These are phyloP conservation scores for Domatiomyces catenatus DNA, from an alignment of 2,329 filamentous ascomycete genomes.

Conservation along the genomic window DNA sequence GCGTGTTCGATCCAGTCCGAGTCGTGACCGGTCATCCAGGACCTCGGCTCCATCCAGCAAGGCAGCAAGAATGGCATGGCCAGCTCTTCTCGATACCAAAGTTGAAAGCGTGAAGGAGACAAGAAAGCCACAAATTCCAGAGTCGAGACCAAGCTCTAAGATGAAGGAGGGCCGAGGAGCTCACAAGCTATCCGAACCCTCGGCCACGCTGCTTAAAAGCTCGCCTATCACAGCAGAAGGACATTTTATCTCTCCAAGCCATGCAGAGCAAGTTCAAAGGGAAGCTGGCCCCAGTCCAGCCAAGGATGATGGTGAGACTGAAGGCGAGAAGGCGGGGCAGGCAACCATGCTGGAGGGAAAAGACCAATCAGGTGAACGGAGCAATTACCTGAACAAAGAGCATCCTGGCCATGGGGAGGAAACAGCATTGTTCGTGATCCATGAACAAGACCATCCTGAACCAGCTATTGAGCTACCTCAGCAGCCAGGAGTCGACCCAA, in stretches of 20 bases:
- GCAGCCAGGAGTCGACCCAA: background rate
- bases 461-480: background rate
- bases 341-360: background rate
- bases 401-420: background rate
- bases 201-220: constrained; percentile 4
- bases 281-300: background rate
- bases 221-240: constrained; percentile 8
- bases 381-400: background rate
- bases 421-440: background rate
- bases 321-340: background rate
- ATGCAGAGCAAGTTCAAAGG: constrained; percentile 2
- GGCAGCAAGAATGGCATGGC: background rate
- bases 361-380: background rate
- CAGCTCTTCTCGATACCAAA: background rate
- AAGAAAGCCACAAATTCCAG: background rate
- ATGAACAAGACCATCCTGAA: background rate
- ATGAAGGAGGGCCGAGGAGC: background rate
- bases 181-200: constrained; percentile 11
- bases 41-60: background rate
- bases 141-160: background rate
- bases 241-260: constrained; percentile 7
- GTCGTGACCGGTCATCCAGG: background rate
- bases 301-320: background rate
- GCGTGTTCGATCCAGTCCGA: background rate
- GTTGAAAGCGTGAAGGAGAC: background rate